Evolutionary conservation across 257 asterid species (phyloP).

Genomic region (Jacaranda copaia): DNA sequence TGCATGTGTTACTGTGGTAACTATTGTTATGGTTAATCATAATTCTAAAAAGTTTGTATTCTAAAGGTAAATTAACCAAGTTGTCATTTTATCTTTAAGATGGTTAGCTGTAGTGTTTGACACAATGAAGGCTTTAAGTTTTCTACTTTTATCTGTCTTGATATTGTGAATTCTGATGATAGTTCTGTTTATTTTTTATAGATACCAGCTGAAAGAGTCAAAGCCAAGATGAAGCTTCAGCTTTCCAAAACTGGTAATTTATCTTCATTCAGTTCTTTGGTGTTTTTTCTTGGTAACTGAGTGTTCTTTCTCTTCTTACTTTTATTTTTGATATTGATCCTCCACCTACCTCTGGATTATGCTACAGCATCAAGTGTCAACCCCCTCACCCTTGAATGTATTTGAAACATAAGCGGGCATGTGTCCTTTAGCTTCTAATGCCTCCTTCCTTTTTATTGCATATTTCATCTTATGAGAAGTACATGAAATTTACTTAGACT

Average conservation of each 20-base stretch:
- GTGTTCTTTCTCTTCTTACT: background rate
- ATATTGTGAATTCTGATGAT: conserved; percentile 29
- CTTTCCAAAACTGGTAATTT: conserved; percentile 82
- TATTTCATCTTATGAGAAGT: background rate
- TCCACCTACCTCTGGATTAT: too few relatives aligned
- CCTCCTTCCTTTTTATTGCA: background rate
- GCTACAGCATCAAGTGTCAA: too few relatives aligned
- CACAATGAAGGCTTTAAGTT: conserved; percentile 17
- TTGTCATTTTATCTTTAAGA: conserved; percentile 8
- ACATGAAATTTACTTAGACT: background rate
- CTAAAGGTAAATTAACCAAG: background rate
- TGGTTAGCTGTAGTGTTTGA: conserved; percentile 7
- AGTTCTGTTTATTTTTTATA: conserved; percentile 41
- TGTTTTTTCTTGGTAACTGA: background rate
- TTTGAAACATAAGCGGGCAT: conserved; percentile 1
- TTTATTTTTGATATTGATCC: background rate
- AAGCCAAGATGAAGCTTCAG: conserved; percentile 94
- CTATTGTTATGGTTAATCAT: background rate
- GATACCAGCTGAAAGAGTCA: conserved; percentile 90
- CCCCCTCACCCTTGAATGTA: background rate
- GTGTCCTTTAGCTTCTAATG: conserved; percentile 10
- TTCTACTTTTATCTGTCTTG: background rate
- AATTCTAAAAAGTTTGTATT: background rate
- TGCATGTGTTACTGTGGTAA: background rate
- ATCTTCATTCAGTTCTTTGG: conserved; percentile 12